Percentiles rank a stretch among this genome's conserved stretches.
Conservation (phyloP, 2,329 filamentous ascomycete species). For the Fusarium humuli region DNA sequence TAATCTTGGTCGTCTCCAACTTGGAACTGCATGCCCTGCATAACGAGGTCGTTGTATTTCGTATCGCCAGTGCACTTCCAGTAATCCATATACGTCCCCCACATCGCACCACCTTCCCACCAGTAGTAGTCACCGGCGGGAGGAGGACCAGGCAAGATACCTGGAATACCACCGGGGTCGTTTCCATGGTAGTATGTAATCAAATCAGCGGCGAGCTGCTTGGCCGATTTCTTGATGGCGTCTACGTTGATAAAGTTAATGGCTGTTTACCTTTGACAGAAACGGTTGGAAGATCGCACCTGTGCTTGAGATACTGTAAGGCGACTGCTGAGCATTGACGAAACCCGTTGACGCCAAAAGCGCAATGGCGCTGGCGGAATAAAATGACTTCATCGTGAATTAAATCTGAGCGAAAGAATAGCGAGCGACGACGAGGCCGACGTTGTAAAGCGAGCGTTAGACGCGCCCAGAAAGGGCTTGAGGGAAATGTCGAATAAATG, state of each 20-base stretch:
- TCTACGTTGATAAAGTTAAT: slow-evolving; percentile 45
- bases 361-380: slow-evolving; percentile 35
- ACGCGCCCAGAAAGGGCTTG: slow-evolving; percentile 35
- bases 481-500: slow-evolving; percentile 2
- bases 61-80: slow-evolving; percentile 71
- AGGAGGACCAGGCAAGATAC: slow-evolving; percentile 62
- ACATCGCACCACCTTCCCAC: slow-evolving; percentile 74
- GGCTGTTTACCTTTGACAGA: background rate
- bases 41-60: slow-evolving; percentile 67
- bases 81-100: slow-evolving; percentile 72
- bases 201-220: slow-evolving; percentile 57
- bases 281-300: slow-evolving; percentile 29
- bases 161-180: slow-evolving; percentile 57
- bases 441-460: slow-evolving; percentile 24
- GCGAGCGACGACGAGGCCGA: slow-evolving; percentile 18
- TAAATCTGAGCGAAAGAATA: background rate
- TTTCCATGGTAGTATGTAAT: slow-evolving; percentile 61
- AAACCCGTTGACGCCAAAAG: slow-evolving; percentile 40
- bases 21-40: slow-evolving; percentile 64
- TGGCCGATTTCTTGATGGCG: slow-evolving; percentile 55
- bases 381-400: slow-evolving; percentile 42
- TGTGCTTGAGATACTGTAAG: slow-evolving; percentile 42
- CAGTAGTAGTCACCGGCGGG: slow-evolving; percentile 67
- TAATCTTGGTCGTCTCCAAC: slow-evolving; percentile 64
- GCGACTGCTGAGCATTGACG: slow-evolving; percentile 38